Base-by-base conservation (phyloP, 2,329 filamentous ascomycete genomes). In the Diplodia corticola region DNA sequence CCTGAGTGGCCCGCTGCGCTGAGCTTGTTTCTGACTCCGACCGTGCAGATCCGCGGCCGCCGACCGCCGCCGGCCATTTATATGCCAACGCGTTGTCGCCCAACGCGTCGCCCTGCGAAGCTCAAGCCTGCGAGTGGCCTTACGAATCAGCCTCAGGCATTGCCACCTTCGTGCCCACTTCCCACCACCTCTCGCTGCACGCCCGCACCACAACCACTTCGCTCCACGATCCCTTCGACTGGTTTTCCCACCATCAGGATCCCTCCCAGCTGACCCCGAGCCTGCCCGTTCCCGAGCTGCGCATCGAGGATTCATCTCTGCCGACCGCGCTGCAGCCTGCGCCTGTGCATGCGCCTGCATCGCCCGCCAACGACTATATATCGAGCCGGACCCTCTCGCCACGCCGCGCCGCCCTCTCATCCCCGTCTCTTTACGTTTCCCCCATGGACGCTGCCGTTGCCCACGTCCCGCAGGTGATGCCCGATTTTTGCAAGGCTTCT, bases 61-160 rank as follows among this genome's bases (percentile, higher is more conserved):
- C 57, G 57, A 24, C 26, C 17, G 24, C 28, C 48, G 17, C 57
- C 40, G 57, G 57, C 57, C 57, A 61, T 61, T 61, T 61, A 61
- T 61, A 61, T 61, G 60, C 33, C 60, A 63, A 53, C 60, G 60
- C 60, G 57, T 61, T 61, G 60, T 63, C 46, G 60, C 49, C 60
- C 60, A 53, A 63, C 60, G 60, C 60, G 60, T 63, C 60, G 46
- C 30, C 33, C 33, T 48, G 7, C 48, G 28, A 63, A 50, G 49
- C 60, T 44, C 60, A 63, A 51, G 49, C 60, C 60, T 28, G 60
- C 48, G 20, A 22, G 30, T 53, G 60, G 46, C 60, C 48, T 53
- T 63, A 63, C 48, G 30, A 63, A 53, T 63, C 60, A 63, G 48
- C 48, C 60, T 63, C 60, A 63, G 48, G 60, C 60, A 63, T 63